A percentile compares a stretch with the other conserved stretches of the same genome.
Conservation (phyloP, 495 filamentous ascomycete species). For the Penicillium pancosmium region DNA sequence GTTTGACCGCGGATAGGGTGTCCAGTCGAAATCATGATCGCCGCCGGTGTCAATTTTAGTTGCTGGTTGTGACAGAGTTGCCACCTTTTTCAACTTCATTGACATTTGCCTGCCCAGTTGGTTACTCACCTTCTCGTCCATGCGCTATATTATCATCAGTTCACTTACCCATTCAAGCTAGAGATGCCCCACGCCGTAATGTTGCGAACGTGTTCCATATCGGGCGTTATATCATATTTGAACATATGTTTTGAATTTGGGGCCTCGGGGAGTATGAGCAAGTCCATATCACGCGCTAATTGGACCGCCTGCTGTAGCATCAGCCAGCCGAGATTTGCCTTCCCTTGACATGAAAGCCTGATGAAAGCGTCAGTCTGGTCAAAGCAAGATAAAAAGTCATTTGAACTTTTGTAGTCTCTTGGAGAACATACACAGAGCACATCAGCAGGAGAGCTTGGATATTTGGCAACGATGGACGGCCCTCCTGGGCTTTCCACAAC, state of each 20-base stretch:
- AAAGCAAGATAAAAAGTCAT: not conserved
- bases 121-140: not conserved
- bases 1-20: conserved; percentile 44
- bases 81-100: conserved; percentile 28
- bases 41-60: conserved; percentile 21
- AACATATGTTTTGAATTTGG: conserved; percentile 9
- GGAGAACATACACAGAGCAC: conserved; percentile 37
- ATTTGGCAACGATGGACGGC: conserved; percentile 32
- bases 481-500: conserved; percentile 40
- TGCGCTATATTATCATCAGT: not conserved
- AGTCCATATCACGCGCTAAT: conserved; percentile 36
- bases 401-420: conserved; percentile 1
- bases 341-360: conserved; percentile 40
- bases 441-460: conserved; percentile 43
- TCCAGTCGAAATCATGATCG: conserved; percentile 34
- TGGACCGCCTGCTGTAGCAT: conserved; percentile 40
- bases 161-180: conserved; percentile 35
- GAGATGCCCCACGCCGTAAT: conserved; percentile 43
- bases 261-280: conserved; percentile 24
- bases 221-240: conserved; percentile 17
- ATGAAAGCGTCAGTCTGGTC: conserved; percentile 15
- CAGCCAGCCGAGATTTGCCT: conserved; percentile 34
- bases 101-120: conserved; percentile 33
- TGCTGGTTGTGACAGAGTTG: conserved; percentile 26
- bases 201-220: conserved; percentile 27